phyloP scores from a whole-genome alignment of 176 grass and related monocot genomes.

The Eragrostis curvula region DNA sequence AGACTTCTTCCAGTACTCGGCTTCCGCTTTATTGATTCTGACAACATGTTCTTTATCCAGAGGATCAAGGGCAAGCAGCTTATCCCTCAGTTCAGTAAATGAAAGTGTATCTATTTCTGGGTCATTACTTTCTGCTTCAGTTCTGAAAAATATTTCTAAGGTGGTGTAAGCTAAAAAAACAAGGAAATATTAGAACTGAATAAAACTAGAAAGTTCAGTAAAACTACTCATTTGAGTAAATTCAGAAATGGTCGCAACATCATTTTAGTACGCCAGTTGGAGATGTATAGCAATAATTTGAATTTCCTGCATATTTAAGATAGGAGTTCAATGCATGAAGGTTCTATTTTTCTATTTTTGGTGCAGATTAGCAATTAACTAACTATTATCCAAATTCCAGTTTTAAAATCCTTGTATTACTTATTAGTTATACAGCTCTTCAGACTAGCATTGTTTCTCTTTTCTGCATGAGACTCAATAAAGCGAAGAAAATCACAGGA shows the following conservation, averaged over 20 bases:
- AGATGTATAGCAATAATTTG: neutral
- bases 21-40: constrained; percentile 92
- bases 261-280: constrained; percentile 34
- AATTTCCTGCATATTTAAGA: constrained; percentile 5
- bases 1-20: constrained; percentile 92
- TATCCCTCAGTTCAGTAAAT: constrained; percentile 89
- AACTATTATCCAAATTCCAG: neutral
- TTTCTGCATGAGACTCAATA: constrained; percentile 13
- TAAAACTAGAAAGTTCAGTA: constrained; percentile 26
- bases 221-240: constrained; percentile 12
- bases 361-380: neutral
- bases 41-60: constrained; percentile 79
- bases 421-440: neutral
- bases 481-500: constrained; percentile 1
- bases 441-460: neutral
- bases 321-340: constrained; percentile 17
- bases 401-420: neutral
- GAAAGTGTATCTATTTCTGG: constrained; percentile 73
- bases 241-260: neutral
- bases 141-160: constrained; percentile 80
- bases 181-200: constrained; percentile 29
- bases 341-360: neutral
- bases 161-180: constrained; percentile 42
- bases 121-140: constrained; percentile 63
- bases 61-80: constrained; percentile 86